phyloP scores from a whole-genome alignment of 2,329 filamentous ascomycete genomes.

The Neopestalotiopsis sp. region DNA sequence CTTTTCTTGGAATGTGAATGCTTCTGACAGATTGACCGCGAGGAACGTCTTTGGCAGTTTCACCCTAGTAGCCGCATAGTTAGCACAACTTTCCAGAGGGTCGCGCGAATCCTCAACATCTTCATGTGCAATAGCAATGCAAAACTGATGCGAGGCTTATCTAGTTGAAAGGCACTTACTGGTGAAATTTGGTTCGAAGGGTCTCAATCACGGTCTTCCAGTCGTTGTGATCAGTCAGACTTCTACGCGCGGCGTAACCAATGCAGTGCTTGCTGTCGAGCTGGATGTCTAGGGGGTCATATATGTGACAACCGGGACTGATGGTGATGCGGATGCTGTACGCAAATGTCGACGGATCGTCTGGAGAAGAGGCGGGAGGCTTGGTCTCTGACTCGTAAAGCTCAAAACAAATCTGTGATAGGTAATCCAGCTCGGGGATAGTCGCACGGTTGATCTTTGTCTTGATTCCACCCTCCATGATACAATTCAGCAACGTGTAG shows the following conservation, averaged over 20 bases:
- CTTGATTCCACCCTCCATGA: constrained; percentile 93
- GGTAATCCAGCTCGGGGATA: constrained; percentile 96
- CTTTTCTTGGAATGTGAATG: constrained; percentile 63
- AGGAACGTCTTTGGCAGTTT: constrained; percentile 71
- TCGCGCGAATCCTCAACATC: too few species aligned
- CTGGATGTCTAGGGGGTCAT: constrained; percentile 94
- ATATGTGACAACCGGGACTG: constrained; percentile 93
- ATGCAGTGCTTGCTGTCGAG: constrained; percentile 97
- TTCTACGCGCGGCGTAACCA: constrained; percentile 87
- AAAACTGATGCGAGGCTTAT: too few species aligned
- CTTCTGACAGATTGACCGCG: constrained; percentile 68
- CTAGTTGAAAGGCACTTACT: constrained; percentile 60
- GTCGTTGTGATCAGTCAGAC: constrained; percentile 87
- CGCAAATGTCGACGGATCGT: constrained; percentile 77
- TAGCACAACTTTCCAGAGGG: constrained; percentile 8
- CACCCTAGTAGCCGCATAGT: constrained; percentile 50
- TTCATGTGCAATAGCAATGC: too few species aligned
- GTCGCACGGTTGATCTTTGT: constrained; percentile 96
- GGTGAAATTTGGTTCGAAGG: constrained; percentile 90
- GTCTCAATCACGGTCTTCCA: constrained; percentile 99
- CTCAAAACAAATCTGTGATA: constrained; percentile 97
- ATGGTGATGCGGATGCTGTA: constrained; percentile 98
- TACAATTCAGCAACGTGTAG: constrained; percentile 97
- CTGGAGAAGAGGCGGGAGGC: constrained; percentile 46
- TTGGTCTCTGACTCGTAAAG: constrained; percentile 93